A percentile compares a stretch with the other conserved stretches of the same genome.
phyloP scores from a whole-genome alignment of 495 filamentous ascomycete genomes.

The Xanthoparmelia taractica region DNA sequence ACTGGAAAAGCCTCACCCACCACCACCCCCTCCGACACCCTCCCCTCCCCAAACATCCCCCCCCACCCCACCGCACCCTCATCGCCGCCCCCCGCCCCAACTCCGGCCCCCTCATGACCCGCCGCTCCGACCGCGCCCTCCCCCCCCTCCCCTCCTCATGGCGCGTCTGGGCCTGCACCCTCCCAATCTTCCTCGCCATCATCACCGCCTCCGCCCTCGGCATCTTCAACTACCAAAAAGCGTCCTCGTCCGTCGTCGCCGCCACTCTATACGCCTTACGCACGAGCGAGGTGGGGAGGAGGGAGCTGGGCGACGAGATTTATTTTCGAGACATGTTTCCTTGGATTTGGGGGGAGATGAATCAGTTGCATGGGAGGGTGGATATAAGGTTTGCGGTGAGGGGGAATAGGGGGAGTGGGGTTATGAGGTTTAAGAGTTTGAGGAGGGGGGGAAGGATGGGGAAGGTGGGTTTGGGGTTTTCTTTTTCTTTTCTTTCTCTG shows the following conservation, averaged over 20 bases:
- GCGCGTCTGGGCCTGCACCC: conserved; percentile 43
- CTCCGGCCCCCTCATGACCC: conserved; percentile 66
- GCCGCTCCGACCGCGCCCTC: conserved; percentile 73
- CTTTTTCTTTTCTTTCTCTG: no score
- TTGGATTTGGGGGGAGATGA: conserved; percentile 89
- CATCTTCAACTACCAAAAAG: conserved; percentile 98
- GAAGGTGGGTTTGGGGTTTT: conserved; percentile 50
- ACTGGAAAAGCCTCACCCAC: neutral
- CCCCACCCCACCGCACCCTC: conserved; percentile 32
- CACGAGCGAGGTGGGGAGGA: conserved; percentile 64
- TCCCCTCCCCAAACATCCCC: neutral
- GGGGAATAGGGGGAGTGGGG: conserved; percentile 61
- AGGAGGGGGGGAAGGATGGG: conserved; percentile 65
- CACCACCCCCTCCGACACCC: neutral
- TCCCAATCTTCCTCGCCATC: conserved; percentile 51
- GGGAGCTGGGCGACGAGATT: conserved; percentile 80
- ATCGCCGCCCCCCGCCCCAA: conserved; percentile 42
- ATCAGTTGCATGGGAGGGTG: conserved; percentile 87
- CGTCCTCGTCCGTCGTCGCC: conserved; percentile 69
- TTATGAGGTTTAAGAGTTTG: conserved; percentile 74
- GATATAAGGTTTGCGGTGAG: conserved; percentile 82
- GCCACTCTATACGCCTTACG: conserved; percentile 86
- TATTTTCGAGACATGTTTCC: conserved; percentile 83
- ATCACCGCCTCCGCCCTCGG: conserved; percentile 61
- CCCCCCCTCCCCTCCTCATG: conserved; percentile 37